These are phyloP conservation scores for Cryptococcus hybrid DNA, from an alignment of 1,284 basidiomycete species.

Conservation along the genomic window DNA sequence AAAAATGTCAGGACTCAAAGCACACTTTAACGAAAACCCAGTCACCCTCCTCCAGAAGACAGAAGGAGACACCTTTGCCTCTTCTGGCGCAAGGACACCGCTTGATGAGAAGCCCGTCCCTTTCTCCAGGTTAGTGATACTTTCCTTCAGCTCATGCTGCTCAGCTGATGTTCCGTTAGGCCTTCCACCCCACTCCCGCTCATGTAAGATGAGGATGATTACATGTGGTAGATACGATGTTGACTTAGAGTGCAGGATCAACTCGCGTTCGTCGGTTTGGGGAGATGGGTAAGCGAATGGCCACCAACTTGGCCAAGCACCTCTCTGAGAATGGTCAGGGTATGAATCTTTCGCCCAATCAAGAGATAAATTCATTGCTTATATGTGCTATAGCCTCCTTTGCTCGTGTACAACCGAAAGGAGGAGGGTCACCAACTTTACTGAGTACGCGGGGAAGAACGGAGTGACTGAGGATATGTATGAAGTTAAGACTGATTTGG, in stretches of 20 bases:
- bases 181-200: conserved; percentile 26
- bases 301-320: conserved; percentile 45
- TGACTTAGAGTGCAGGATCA: conserved; percentile 27
- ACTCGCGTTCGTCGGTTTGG: conserved; percentile 49
- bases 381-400: conserved; percentile 28
- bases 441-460: conserved; percentile 28
- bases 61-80: conserved; percentile 5
- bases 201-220: conserved; percentile 23
- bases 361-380: conserved; percentile 8
- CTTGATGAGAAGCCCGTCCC: conserved; percentile 32
- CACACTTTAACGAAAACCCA: conserved; percentile 21
- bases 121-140: conserved; percentile 37
- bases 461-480: conserved; percentile 32
- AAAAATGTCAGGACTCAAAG: conserved; percentile 22
- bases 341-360: too few relatives aligned
- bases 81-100: conserved; percentile 6
- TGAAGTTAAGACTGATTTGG: conserved; percentile 33
- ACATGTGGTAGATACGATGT: not conserved
- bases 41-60: conserved; percentile 13
- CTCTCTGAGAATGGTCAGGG: conserved; percentile 13
- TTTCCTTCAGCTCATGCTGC: not conserved
- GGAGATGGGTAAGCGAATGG: conserved; percentile 49
- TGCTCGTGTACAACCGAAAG: conserved; percentile 49
- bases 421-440: conserved; percentile 40
- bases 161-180: not conserved